phyloP scores from a whole-genome alignment of 1,284 basidiomycete species.

The Cystobasidium slooffiae region DNA sequence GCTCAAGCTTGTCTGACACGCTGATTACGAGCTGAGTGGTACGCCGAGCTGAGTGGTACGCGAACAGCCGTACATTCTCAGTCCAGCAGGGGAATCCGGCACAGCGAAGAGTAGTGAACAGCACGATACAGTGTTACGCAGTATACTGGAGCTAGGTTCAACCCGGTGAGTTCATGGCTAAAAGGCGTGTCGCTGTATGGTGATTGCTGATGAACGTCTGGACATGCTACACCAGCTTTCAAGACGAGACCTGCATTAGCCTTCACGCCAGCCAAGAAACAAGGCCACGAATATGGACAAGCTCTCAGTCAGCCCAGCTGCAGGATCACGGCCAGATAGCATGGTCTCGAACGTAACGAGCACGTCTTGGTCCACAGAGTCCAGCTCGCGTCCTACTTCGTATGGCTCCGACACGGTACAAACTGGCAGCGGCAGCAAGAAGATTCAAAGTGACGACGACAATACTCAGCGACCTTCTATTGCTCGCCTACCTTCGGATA shows the following conservation, averaged over 20 bases:
- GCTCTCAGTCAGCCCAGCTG: constrained; percentile 1
- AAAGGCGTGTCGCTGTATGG: no score
- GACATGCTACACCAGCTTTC: no score
- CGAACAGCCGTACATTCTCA: not conserved
- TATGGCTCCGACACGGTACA: constrained; percentile 9
- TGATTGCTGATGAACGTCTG: no score
- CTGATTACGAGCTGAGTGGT: not conserved
- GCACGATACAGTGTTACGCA: not conserved
- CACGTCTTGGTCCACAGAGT: constrained; percentile 8
- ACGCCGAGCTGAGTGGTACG: not conserved
- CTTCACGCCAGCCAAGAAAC: not conserved
- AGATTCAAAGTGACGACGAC: not conserved
- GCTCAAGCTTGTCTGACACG: not conserved
- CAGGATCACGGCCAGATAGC: constrained; percentile 24
- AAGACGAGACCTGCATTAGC: not conserved
- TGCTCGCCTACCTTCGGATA: not conserved
- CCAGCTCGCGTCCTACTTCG: constrained; percentile 14
- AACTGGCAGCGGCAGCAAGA: not conserved
- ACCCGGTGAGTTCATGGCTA: no score
- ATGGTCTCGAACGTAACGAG: constrained; percentile 16
- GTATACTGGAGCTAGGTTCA: no score
- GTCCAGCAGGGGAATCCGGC: not conserved
- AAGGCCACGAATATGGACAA: not conserved
- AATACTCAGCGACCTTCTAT: not conserved
- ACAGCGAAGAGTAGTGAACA: not conserved